These are phyloP conservation scores for Crassisporium funariophilum DNA, from an alignment of 768 basidiomycete genomes.

Conservation along the genomic window DNA sequence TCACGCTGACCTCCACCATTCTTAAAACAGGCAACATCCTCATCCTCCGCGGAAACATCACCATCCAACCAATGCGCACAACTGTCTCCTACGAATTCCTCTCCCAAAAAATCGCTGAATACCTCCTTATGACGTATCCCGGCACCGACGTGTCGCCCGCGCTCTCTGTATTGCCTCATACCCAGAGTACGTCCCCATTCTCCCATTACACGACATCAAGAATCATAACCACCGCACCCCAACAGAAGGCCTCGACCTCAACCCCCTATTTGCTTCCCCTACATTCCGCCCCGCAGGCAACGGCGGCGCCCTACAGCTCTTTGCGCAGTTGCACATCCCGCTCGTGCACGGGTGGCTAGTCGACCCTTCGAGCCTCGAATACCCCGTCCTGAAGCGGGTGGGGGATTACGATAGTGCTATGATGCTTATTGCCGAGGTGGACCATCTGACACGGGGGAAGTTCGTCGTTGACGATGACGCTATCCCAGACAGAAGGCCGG, in stretches of 20 bases:
- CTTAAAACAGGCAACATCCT: constrained; percentile 75
- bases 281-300: constrained; percentile 65
- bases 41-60: constrained; percentile 80
- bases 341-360: constrained; percentile 91
- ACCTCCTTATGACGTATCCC: constrained; percentile 62
- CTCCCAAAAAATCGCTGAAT: constrained; percentile 81
- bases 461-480: constrained; percentile 49
- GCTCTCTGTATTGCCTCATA: constrained; percentile 73
- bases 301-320: constrained; percentile 82
- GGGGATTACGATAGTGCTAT: constrained; percentile 78
- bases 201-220: background rate
- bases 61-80: constrained; percentile 67
- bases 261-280: constrained; percentile 76
- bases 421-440: constrained; percentile 76
- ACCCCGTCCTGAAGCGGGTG: constrained; percentile 48
- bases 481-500: too few species aligned
- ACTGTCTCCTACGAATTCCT: constrained; percentile 86
- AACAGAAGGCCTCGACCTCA: constrained; percentile 85
- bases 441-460: constrained; percentile 66
- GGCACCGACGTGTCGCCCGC: constrained; percentile 71
- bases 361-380: constrained; percentile 68
- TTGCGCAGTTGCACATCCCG: constrained; percentile 76
- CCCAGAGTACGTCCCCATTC: constrained; percentile 58
- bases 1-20: too few species aligned
- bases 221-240: constrained; percentile 1